phyloP scores from a whole-genome alignment of 1,284 basidiomycete species.

The Ustilago esculenta region DNA sequence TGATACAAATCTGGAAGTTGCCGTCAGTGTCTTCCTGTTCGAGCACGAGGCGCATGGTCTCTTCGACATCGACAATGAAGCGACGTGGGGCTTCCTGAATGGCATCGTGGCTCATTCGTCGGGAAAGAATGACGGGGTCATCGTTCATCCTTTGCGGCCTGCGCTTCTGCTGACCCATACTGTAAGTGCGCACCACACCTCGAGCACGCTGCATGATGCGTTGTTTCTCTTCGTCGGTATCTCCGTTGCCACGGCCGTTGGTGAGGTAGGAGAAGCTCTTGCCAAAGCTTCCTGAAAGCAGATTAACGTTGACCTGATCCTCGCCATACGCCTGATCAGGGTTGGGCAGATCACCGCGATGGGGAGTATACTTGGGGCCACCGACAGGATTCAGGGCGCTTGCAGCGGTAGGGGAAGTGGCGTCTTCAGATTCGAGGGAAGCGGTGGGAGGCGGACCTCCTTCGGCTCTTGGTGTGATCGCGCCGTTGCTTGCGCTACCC shows the following conservation, averaged over 20 bases:
- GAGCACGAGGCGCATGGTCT: slow-evolving; percentile 93
- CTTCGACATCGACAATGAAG: slow-evolving; percentile 98
- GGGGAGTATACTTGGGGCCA: slow-evolving; percentile 27
- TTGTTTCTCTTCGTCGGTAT: slow-evolving; percentile 27
- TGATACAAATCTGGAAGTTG: slow-evolving; percentile 93
- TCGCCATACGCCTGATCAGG: slow-evolving; percentile 39
- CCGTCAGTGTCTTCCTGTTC: slow-evolving; percentile 98
- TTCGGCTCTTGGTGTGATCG: slow-evolving; percentile 31
- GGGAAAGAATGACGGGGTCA: slow-evolving; percentile 59
- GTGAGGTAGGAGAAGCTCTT: slow-evolving; percentile 15
- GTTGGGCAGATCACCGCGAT: slow-evolving; percentile 27
- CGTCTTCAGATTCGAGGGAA: neutral
- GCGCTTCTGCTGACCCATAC: slow-evolving; percentile 64
- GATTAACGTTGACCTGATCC: slow-evolving; percentile 42
- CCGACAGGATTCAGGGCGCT: slow-evolving; percentile 17
- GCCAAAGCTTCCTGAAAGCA: slow-evolving; percentile 27
- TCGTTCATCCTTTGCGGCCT: slow-evolving; percentile 58
- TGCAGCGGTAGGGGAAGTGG: slow-evolving; percentile 4
- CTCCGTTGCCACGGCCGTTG: slow-evolving; percentile 5
- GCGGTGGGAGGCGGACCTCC: slow-evolving; percentile 9
- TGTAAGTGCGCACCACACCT: slow-evolving; percentile 62
- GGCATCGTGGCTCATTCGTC: slow-evolving; percentile 67
- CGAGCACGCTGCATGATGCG: slow-evolving; percentile 38
- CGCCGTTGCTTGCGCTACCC: slow-evolving; percentile 30
- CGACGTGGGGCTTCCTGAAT: slow-evolving; percentile 68